Conservation (phyloP, 2,329 filamentous ascomycete species). For the Teratosphaeria epicoccoides region DNA sequence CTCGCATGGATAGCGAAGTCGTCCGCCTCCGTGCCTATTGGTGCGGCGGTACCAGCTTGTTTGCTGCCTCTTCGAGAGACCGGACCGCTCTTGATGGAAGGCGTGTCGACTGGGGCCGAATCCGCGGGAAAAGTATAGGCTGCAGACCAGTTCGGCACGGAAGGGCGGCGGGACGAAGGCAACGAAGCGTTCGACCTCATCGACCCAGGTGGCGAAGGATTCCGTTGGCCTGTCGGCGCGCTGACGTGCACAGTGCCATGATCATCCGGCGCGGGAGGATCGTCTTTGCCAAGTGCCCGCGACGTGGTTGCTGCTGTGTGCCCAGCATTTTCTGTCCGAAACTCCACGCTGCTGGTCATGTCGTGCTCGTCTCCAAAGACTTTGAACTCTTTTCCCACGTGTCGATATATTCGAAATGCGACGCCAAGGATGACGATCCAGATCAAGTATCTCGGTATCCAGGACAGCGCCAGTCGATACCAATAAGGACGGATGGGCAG, state of each 20-base stretch:
- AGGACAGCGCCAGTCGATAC: slow-evolving; percentile 58
- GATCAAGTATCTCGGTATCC: slow-evolving; percentile 64
- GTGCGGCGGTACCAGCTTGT: slow-evolving; percentile 8
- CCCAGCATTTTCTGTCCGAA: slow-evolving; percentile 4
- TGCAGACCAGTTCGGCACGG: slow-evolving; percentile 9
- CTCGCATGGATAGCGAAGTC: slow-evolving; percentile 15
- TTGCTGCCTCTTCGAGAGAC: slow-evolving; percentile 20
- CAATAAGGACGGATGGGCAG: slow-evolving; percentile 56
- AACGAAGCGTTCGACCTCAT: neutral
- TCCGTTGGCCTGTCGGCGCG: neutral
- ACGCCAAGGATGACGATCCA: slow-evolving; percentile 53
- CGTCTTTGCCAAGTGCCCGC: neutral
- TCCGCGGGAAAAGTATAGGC: slow-evolving; percentile 3
- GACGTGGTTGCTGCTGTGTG: neutral
- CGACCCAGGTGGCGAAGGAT: neutral
- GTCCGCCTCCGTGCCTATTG: slow-evolving; percentile 10
- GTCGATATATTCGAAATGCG: slow-evolving; percentile 60
- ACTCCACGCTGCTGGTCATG: slow-evolving; percentile 5
- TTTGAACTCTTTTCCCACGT: slow-evolving; percentile 44
- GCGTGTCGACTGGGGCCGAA: neutral
- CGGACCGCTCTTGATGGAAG: slow-evolving; percentile 5
- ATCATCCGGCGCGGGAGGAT: slow-evolving; percentile 18
- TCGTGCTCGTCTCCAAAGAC: slow-evolving; percentile 26
- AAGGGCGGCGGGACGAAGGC: slow-evolving; percentile 6
- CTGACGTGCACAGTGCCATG: neutral